Conservation (phyloP, 768 basidiomycete species). For the Russula earlei region DNA sequence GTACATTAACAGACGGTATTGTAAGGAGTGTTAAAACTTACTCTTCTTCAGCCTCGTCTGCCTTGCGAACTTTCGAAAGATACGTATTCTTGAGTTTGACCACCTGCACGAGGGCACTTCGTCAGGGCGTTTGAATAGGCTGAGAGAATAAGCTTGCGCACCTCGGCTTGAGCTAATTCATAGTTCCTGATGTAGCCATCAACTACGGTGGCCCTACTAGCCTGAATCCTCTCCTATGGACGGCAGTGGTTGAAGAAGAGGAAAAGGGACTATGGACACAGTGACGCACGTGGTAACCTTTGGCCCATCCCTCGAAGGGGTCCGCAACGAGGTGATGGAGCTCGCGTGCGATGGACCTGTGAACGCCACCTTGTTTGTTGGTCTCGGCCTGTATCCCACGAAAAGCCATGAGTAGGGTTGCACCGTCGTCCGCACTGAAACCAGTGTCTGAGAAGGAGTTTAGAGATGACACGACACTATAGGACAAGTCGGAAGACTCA, state of each 20-base stretch:
- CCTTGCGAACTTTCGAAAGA: slow-evolving; percentile 64
- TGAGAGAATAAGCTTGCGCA: slow-evolving; percentile 25
- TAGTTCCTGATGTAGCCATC: slow-evolving; percentile 43
- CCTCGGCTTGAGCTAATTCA: slow-evolving; percentile 57
- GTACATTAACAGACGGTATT: background rate
- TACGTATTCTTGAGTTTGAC: slow-evolving; percentile 70
- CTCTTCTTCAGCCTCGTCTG: slow-evolving; percentile 94
- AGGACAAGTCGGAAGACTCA: slow-evolving; percentile 23
- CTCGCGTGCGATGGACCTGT: slow-evolving; percentile 64
- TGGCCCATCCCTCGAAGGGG: slow-evolving; percentile 76
- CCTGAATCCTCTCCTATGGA: slow-evolving; percentile 11
- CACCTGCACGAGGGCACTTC: slow-evolving; percentile 26
- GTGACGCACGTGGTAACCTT: slow-evolving; percentile 50
- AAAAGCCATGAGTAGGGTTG: slow-evolving; percentile 71
- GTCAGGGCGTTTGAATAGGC: background rate
- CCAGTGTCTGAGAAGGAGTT: slow-evolving; percentile 38
- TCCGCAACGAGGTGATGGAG: slow-evolving; percentile 66
- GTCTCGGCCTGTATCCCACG: slow-evolving; percentile 73
- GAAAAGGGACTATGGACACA: background rate
- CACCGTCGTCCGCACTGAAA: slow-evolving; percentile 76
- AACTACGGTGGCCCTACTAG: slow-evolving; percentile 15
- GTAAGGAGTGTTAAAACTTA: slow-evolving; percentile 34
- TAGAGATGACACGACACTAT: background rate
- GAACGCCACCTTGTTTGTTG: slow-evolving; percentile 58
- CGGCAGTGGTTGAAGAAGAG: background rate